Percentiles rank a stretch among this genome's conserved stretches.
phyloP scores from a whole-genome alignment of 2,329 filamentous ascomycete genomes.

The Incumbomyces delicatus region DNA sequence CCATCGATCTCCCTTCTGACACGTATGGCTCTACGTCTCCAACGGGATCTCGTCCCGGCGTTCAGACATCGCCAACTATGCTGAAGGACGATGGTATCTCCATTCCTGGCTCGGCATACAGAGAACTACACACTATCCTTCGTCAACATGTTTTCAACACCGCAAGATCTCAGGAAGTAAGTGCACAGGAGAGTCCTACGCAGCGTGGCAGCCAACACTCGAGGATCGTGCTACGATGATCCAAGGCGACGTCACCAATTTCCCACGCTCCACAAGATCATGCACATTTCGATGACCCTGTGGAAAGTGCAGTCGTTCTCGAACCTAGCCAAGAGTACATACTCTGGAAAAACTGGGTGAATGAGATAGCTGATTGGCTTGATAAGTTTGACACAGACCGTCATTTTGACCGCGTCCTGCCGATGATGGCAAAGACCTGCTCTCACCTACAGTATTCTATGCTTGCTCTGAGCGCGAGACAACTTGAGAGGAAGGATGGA shows the following conservation, averaged over 20 bases:
- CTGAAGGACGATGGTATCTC: constrained; percentile 40
- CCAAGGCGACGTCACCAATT: too few relatives aligned
- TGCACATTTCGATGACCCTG: too few relatives aligned
- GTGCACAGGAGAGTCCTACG: constrained; percentile 22
- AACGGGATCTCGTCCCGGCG: constrained; percentile 25
- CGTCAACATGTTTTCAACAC: constrained; percentile 38
- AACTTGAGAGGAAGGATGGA: constrained; percentile 43
- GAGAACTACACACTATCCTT: constrained; percentile 38
- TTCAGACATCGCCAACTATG: constrained; percentile 12
- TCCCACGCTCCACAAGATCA: too few relatives aligned
- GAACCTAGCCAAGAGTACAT: constrained; percentile 25
- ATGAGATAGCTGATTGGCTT: constrained; percentile 29
- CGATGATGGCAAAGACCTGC: constrained; percentile 37
- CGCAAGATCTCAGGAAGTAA: constrained; percentile 32
- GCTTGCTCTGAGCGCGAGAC: constrained; percentile 45
- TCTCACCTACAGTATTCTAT: constrained; percentile 42
- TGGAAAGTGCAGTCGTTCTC: constrained; percentile 22
- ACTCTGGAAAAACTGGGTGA: constrained; percentile 26
- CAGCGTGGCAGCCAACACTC: too few relatives aligned
- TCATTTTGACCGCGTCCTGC: constrained; percentile 40
- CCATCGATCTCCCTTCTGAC: too few relatives aligned
- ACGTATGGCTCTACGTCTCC: too few relatives aligned
- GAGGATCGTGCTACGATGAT: too few relatives aligned
- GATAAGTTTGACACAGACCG: constrained; percentile 45
- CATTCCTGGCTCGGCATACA: constrained; percentile 38